Base-by-base conservation (phyloP, 306 rosid genomes). In the Clitoria ternatea region DNA sequence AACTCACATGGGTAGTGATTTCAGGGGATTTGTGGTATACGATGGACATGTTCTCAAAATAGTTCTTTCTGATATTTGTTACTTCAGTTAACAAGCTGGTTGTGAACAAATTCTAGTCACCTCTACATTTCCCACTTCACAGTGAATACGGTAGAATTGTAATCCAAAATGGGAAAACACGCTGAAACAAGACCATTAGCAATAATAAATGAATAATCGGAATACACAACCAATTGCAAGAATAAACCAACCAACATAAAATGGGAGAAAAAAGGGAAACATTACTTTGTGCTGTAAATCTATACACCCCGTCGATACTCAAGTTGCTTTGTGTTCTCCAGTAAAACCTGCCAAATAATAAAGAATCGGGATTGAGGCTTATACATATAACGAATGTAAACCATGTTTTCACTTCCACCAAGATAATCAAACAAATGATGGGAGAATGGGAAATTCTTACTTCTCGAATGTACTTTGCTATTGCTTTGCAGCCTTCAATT, bases 401-500 rank as follows among this genome's bases (percentile, higher is more conserved):
- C 36, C 26, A 5, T 44, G 55, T 49, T 26, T 22, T 22, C 12
- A 54, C 57, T 20, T 6, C 17, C 40, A 17, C 24, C 1, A 19
- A 17, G 39, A 33, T 61, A 56, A 59, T 66, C 55, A 49, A 65
- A 70, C 6, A 20, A 53, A 27, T 4, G 19, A 15, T 2, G 22
- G 10, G 15, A 33, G 6, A 17, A 15, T 2, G 22, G 10, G 15
- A 33, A 5, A 17, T 67, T 67, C 90, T 81, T 83, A 88, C 97
- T 67, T 94, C 90, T 72, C 86, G 72, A 6, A 90, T 76, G 73
- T 88, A 86, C 53, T 77, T 91, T 30, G 97, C 98, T 64, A 93
- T 83, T 20, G 96, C 96, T 80, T 94, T 94, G 92, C 97, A 94
- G 69, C 98, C 98, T 78, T 94, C 94, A 6, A 75, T 84, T 66